Evolutionary conservation across 495 filamentous ascomycete genomes (phyloP).

Genomic region (Penicillium canescens): DNA sequence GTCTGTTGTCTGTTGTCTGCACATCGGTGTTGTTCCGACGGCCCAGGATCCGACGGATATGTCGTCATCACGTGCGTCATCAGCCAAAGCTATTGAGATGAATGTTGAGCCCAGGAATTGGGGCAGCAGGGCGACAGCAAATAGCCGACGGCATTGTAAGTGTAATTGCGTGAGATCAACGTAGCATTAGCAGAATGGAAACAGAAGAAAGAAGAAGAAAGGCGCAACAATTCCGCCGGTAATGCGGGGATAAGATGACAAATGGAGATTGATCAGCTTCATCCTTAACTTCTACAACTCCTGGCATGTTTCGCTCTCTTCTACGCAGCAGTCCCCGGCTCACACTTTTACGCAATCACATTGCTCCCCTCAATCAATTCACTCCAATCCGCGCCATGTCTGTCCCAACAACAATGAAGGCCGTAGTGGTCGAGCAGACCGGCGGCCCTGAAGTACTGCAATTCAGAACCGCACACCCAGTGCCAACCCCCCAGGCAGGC

Average conservation of each 20-base stretch:
- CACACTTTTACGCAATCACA: slow-evolving; percentile 22
- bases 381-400: slow-evolving; percentile 33
- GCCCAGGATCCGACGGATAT: background rate
- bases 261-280: slow-evolving; percentile 10
- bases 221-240: background rate
- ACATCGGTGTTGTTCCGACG: background rate
- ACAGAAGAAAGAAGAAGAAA: background rate
- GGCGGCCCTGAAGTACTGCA: slow-evolving; percentile 80
- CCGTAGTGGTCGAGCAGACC: slow-evolving; percentile 68
- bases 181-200: background rate
- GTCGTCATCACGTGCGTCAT: background rate
- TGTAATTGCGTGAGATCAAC: no score
- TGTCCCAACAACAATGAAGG: slow-evolving; percentile 71
- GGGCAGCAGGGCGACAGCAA: no score
- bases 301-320: slow-evolving; percentile 15
- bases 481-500: slow-evolving; percentile 68
- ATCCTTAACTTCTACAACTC: no score
- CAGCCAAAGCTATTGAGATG: no score
- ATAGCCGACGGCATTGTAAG: no score
- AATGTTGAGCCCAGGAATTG: no score
- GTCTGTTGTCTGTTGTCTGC: background rate
- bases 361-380: background rate
- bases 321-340: slow-evolving; percentile 22
- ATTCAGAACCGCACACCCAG: slow-evolving; percentile 71
- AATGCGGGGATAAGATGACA: slow-evolving; percentile 26